Evolutionary conservation across 768 basidiomycete species (phyloP).

Genomic region (Pluteus cervinus): DNA sequence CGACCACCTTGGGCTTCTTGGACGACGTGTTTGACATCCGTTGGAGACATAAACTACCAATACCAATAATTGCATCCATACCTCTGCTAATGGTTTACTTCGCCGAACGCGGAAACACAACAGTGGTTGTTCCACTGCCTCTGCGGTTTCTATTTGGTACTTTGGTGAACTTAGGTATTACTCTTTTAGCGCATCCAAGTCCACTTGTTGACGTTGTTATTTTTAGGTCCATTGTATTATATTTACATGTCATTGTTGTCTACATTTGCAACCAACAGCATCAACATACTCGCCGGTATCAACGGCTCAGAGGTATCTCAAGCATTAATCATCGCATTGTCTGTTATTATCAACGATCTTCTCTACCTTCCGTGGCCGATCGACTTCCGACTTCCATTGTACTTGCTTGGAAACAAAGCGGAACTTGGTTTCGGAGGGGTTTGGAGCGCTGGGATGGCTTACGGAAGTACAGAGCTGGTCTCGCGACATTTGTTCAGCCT

Average conservation of each 20-base stretch:
- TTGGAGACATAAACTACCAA: slow-evolving; percentile 96
- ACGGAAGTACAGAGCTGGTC: slow-evolving; percentile 82
- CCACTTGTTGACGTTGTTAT: slow-evolving; percentile 4
- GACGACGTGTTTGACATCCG: slow-evolving; percentile 99
- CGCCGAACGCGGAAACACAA: slow-evolving; percentile 89
- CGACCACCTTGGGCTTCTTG: slow-evolving; percentile 90
- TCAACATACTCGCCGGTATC: slow-evolving; percentile 97
- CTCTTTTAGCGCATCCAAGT: neutral
- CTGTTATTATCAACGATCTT: slow-evolving; percentile 87
- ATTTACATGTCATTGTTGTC: slow-evolving; percentile 94
- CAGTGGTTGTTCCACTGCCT: slow-evolving; percentile 88
- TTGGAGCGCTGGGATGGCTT: slow-evolving; percentile 80
- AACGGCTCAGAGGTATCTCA: slow-evolving; percentile 96
- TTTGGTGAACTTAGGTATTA: slow-evolving; percentile 81
- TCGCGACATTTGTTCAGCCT: slow-evolving; percentile 92
- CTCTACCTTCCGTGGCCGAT: slow-evolving; percentile 90
- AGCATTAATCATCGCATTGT: slow-evolving; percentile 85
- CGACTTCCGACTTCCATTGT: slow-evolving; percentile 64
- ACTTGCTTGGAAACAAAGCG: slow-evolving; percentile 58
- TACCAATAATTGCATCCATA: slow-evolving; percentile 92
- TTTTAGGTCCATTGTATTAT: slow-evolving; percentile 87
- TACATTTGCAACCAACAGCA: slow-evolving; percentile 95
- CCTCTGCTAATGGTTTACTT: slow-evolving; percentile 96
- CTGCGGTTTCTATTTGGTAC: slow-evolving; percentile 67
- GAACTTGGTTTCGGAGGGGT: slow-evolving; percentile 74